These are phyloP conservation scores for Nothophytophthora sp. DNA, from an alignment of 352 stramenopile species.

Conservation along the genomic window DNA sequence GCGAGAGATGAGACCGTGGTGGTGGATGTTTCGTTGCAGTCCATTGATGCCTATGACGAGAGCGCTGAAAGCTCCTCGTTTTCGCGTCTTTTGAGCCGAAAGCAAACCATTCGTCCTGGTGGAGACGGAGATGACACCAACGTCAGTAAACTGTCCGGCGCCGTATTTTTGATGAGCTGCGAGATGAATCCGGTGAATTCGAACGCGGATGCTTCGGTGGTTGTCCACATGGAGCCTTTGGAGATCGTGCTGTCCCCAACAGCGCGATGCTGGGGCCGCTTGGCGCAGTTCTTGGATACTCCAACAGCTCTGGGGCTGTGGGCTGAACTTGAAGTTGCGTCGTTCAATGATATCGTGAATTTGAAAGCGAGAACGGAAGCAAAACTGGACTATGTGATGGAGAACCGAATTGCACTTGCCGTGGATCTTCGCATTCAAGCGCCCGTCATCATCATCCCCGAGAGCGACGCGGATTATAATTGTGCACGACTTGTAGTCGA, in stretches of 20 bases:
- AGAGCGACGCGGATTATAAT: slow-evolving; percentile 80
- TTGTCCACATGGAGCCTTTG: slow-evolving; percentile 85
- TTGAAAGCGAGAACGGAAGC: slow-evolving; percentile 85
- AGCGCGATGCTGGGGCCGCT: slow-evolving; percentile 75
- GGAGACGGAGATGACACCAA: slow-evolving; percentile 53
- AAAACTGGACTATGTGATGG: slow-evolving; percentile 90
- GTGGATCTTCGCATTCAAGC: slow-evolving; percentile 87
- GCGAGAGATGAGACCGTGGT: slow-evolving; percentile 69
- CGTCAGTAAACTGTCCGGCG: slow-evolving; percentile 65
- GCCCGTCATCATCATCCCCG: slow-evolving; percentile 82
- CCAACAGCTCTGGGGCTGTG: slow-evolving; percentile 77
- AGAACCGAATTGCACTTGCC: slow-evolving; percentile 78
- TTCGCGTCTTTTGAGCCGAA: slow-evolving; percentile 75
- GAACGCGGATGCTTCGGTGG: slow-evolving; percentile 70
- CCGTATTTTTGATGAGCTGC: slow-evolving; percentile 85
- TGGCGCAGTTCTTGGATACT: slow-evolving; percentile 77
- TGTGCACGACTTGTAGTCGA: slow-evolving; percentile 81
- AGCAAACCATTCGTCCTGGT: slow-evolving; percentile 43
- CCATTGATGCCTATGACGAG: slow-evolving; percentile 87
- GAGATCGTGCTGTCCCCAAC: slow-evolving; percentile 89
- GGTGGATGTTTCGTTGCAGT: slow-evolving; percentile 84
- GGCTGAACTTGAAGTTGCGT: slow-evolving; percentile 87
- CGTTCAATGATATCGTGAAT: slow-evolving; percentile 91
- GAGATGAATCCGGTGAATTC: slow-evolving; percentile 74
- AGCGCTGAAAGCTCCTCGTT: slow-evolving; percentile 85